These are phyloP conservation scores for Epichloe sylvatica DNA, from an alignment of 2,329 filamentous ascomycete species.

Conservation along the genomic window DNA sequence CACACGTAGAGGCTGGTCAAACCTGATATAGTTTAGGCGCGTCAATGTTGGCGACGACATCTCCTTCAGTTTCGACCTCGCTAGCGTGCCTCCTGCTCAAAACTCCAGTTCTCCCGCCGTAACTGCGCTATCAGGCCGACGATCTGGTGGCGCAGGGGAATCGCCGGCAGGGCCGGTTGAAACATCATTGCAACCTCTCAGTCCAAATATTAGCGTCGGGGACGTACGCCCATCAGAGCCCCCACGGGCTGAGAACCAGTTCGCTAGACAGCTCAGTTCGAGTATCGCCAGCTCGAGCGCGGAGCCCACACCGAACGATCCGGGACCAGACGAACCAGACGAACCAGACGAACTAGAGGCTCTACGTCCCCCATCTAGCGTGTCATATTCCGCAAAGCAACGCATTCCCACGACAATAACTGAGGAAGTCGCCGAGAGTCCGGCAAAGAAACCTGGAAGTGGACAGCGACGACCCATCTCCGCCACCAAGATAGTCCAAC, in stretches of 20 bases:
- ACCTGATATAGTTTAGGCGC: slow-evolving; percentile 22
- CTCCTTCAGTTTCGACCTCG: slow-evolving; percentile 42
- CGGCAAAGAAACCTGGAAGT: slow-evolving; percentile 40
- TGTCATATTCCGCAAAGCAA: slow-evolving; percentile 1
- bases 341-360: slow-evolving; percentile 1
- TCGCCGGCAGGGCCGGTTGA: neutral
- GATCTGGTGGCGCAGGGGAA: neutral
- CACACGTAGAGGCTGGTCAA: neutral
- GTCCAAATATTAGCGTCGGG: neutral
- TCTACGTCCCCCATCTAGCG: slow-evolving; percentile 7
- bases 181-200: neutral
- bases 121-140: neutral
- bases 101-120: slow-evolving; percentile 6
- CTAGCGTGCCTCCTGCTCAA: slow-evolving; percentile 22
- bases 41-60: slow-evolving; percentile 47
- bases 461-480: slow-evolving; percentile 32
- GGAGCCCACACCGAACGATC: neutral
- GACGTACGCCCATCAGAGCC: neutral
- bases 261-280: slow-evolving; percentile 5
- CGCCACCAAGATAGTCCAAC: slow-evolving; percentile 10
- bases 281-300: slow-evolving; percentile 2
- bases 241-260: neutral
- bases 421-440: slow-evolving; percentile 29
- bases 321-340: neutral
- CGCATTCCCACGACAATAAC: slow-evolving; percentile 7